phyloP scores from a whole-genome alignment of 768 basidiomycete species.

The Rhodocollybia butyracea region DNA sequence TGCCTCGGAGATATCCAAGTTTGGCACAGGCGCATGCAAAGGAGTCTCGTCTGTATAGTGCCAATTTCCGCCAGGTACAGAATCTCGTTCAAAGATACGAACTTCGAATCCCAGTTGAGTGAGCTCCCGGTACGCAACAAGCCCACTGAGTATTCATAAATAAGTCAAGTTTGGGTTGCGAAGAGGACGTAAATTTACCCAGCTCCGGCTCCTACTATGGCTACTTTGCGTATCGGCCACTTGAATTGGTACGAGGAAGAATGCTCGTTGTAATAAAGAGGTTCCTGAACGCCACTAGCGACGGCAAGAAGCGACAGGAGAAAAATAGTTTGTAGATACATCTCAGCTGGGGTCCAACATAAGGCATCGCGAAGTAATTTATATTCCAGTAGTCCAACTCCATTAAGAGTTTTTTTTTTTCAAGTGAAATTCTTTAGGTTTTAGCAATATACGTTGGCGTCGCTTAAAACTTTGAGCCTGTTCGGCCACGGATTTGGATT shows the following conservation, averaged over 20 bases:
- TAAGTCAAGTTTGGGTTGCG: background rate
- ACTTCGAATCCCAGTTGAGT: conserved; percentile 26
- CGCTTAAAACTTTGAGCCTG: no score
- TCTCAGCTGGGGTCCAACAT: no score
- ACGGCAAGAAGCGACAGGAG: background rate
- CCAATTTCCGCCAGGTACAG: conserved; percentile 38
- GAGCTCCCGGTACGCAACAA: conserved; percentile 34
- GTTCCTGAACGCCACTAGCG: background rate
- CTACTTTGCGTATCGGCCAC: conserved; percentile 34
- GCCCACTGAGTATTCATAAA: conserved; percentile 22
- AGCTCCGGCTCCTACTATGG: conserved; percentile 38
- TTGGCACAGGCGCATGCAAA: conserved; percentile 32
- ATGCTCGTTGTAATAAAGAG: background rate
- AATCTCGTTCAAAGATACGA: conserved; percentile 36
- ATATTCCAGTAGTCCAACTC: no score
- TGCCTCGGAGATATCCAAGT: conserved; percentile 24
- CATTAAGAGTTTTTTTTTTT: no score
- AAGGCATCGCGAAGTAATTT: no score
- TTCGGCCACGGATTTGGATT: no score
- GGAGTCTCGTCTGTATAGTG: conserved; percentile 38
- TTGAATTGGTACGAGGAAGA: conserved; percentile 27
- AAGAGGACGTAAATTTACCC: conserved; percentile 23
- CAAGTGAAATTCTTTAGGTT: no score
- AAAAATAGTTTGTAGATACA: background rate
- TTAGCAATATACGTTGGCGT: no score